phyloP scores from a whole-genome alignment of 1,284 basidiomycete genomes.

The Boletus sp. region DNA sequence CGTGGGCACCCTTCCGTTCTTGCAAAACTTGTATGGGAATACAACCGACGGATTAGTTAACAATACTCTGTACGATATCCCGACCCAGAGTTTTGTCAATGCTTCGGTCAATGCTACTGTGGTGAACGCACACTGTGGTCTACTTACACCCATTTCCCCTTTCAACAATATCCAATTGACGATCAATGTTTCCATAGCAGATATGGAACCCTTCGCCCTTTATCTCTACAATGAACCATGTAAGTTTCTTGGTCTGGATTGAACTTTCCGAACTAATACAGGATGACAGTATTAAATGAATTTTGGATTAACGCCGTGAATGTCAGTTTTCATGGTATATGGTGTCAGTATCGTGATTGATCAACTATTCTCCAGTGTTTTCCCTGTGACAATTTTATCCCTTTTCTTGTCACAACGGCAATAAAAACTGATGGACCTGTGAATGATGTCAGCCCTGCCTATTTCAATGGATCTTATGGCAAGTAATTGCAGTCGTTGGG shows the following conservation, averaged over 20 bases:
- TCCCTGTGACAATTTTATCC: not conserved
- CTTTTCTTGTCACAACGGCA: not conserved
- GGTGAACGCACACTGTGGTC: not conserved
- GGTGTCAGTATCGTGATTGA: not conserved
- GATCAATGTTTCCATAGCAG: not conserved
- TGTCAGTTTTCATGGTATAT: not conserved
- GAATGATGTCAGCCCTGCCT: not conserved
- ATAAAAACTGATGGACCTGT: not conserved
- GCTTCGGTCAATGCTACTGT: not conserved
- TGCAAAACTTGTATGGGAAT: conserved; percentile 1
- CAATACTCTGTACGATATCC: not conserved
- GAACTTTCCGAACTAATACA: not conserved
- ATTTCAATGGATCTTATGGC: conserved; percentile 3
- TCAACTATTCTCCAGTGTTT: not conserved
- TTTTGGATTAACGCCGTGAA: not conserved
- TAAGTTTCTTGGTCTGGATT: not conserved
- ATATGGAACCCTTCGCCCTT: not conserved
- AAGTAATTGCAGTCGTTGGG: not conserved
- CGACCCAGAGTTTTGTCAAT: not conserved
- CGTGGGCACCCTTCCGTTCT: not conserved
- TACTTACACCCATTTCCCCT: not conserved
- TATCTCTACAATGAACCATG: not conserved
- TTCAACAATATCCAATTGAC: no score
- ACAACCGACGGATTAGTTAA: not conserved
- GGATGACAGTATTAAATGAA: not conserved